Percentiles rank a stretch among this genome's conserved stretches.
These are phyloP conservation scores for Syzygium malaccense DNA, from an alignment of 441 rosid genomes.

Conservation along the genomic window DNA sequence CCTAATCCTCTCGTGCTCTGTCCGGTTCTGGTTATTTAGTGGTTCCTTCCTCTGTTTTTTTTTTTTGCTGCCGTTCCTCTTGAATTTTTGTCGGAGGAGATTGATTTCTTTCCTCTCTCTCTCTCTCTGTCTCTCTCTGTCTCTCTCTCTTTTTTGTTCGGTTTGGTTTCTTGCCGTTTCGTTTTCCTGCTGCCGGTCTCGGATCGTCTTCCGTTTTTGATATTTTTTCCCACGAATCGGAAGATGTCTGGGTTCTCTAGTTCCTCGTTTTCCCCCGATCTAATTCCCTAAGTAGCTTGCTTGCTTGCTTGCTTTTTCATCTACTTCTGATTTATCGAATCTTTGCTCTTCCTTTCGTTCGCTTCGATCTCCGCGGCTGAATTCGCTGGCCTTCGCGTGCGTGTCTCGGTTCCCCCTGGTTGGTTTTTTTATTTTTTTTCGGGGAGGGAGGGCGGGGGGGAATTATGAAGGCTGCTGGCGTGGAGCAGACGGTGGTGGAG, in stretches of 20 bases:
- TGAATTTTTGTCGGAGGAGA: not conserved
- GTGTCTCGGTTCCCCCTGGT: not conserved
- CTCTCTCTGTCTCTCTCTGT: not conserved
- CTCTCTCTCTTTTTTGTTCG: not conserved
- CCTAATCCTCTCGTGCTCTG: not conserved
- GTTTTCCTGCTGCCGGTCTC: not conserved
- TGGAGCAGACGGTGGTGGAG: constrained; percentile 38
- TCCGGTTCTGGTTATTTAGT: not conserved
- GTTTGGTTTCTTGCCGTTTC: not conserved
- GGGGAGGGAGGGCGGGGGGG: not conserved
- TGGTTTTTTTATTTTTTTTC: not conserved
- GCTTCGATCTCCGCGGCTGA: not conserved
- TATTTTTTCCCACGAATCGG: constrained; percentile 40
- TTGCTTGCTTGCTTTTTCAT: not conserved
- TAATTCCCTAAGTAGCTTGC: not conserved
- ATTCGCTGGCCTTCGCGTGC: not conserved
- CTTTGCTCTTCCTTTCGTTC: not conserved
- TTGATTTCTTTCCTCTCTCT: not conserved
- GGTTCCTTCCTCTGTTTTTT: not conserved
- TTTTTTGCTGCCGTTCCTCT: not conserved
- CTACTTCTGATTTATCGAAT: not conserved
- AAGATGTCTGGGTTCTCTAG: constrained; percentile 30
- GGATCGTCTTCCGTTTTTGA: constrained; percentile 24
- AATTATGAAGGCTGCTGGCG: constrained; percentile 25
- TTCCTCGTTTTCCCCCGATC: constrained; percentile 1